A percentile compares a stretch with the other conserved stretches of the same genome.
Evolutionary conservation across 1,284 basidiomycete genomes (phyloP).

Genomic region (Puccinia polysora): DNA sequence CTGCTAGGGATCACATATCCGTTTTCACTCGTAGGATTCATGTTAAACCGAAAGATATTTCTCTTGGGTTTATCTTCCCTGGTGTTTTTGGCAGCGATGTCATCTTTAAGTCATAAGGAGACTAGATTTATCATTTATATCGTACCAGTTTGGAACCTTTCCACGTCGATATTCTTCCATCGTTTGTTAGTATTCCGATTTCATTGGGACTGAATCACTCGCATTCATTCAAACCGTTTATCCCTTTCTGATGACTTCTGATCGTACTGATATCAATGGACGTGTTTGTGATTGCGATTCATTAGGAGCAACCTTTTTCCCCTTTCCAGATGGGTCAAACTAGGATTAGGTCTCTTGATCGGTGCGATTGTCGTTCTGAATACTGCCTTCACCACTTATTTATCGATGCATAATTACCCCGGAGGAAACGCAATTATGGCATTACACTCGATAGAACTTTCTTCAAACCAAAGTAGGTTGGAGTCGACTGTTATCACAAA

Average conservation of each 20-base stretch:
- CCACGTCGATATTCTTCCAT: slow-evolving; percentile 64
- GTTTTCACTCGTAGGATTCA: slow-evolving; percentile 60
- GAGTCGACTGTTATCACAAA: too few relatives aligned
- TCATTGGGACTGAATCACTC: background rate
- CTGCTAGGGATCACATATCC: slow-evolving; percentile 67
- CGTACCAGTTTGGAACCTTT: slow-evolving; percentile 74
- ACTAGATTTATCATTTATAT: slow-evolving; percentile 92
- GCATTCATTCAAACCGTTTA: slow-evolving; percentile 11
- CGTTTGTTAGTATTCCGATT: slow-evolving; percentile 59
- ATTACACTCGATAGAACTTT: slow-evolving; percentile 58
- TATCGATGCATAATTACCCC: slow-evolving; percentile 78
- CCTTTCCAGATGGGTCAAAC: slow-evolving; percentile 15
- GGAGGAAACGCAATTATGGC: slow-evolving; percentile 70
- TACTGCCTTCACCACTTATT: slow-evolving; percentile 60
- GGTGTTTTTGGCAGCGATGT: slow-evolving; percentile 65
- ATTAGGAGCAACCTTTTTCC: slow-evolving; percentile 5
- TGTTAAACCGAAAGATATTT: slow-evolving; percentile 57
- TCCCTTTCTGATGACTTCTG: too few relatives aligned
- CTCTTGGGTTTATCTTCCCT: slow-evolving; percentile 58
- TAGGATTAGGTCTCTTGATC: slow-evolving; percentile 47
- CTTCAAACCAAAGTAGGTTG: background rate
- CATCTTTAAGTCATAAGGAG: slow-evolving; percentile 67
- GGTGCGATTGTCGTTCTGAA: slow-evolving; percentile 56
- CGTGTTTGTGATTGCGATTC: slow-evolving; percentile 1
- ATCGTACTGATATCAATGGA: background rate